phyloP scores from a whole-genome alignment of 345 rosid species.

The Raphanus raphanistrum region DNA sequence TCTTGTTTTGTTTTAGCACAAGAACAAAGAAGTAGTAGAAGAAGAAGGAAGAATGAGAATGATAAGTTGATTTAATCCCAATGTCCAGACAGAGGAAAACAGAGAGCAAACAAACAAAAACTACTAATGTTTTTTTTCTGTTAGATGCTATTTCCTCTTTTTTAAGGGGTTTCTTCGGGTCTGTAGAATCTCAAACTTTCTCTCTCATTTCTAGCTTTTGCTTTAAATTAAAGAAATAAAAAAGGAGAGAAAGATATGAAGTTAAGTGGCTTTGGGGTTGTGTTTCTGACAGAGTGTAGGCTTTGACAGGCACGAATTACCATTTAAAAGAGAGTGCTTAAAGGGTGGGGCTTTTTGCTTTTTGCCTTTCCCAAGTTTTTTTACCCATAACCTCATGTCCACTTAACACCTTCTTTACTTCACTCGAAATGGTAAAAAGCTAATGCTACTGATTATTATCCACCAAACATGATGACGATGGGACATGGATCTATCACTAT shows the following conservation, averaged over 20 bases:
- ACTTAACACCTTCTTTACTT: slow-evolving; percentile 23
- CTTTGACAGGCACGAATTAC: slow-evolving; percentile 43
- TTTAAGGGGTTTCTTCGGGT: slow-evolving; percentile 36
- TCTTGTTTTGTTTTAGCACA: slow-evolving; percentile 17
- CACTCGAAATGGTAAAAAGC: slow-evolving; percentile 3
- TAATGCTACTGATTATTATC: neutral
- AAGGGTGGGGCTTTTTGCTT: slow-evolving; percentile 35
- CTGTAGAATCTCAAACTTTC: slow-evolving; percentile 31
- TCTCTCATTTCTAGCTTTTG: slow-evolving; percentile 20
- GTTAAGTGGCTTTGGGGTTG: slow-evolving; percentile 41
- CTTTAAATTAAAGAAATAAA: slow-evolving; percentile 4
- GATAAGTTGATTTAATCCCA: slow-evolving; percentile 39
- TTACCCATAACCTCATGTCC: slow-evolving; percentile 39
- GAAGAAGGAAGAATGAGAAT: slow-evolving; percentile 31
- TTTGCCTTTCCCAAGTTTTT: slow-evolving; percentile 38
- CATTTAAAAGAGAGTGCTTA: slow-evolving; percentile 37
- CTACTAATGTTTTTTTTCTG: slow-evolving; percentile 17
- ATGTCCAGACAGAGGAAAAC: slow-evolving; percentile 37
- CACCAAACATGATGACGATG: slow-evolving; percentile 18
- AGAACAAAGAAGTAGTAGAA: slow-evolving; percentile 34
- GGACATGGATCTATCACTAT: slow-evolving; percentile 20
- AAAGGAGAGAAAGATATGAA: slow-evolving; percentile 16
- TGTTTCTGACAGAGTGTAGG: slow-evolving; percentile 38
- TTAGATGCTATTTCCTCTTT: slow-evolving; percentile 24
- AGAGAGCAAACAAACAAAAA: slow-evolving; percentile 42